These are phyloP conservation scores for Pseudonitzschia pungens DNA, from an alignment of 108 stramenopile genomes.

Conservation along the genomic window DNA sequence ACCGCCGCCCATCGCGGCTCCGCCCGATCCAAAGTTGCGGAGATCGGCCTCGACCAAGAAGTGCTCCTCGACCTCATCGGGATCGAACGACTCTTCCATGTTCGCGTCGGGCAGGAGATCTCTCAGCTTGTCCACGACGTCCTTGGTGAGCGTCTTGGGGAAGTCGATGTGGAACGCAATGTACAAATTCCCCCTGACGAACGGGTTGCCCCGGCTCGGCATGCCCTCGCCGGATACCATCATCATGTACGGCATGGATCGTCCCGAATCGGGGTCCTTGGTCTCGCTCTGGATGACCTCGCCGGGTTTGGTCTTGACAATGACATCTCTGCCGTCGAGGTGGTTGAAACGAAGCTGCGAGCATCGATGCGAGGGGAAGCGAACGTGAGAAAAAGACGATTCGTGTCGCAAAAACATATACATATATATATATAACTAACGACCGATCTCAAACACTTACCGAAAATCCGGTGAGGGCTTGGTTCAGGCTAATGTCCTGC, in stretches of 20 bases:
- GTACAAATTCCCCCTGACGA: constrained; percentile 94
- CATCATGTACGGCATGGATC: constrained; percentile 81
- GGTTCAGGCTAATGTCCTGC: constrained; percentile 89
- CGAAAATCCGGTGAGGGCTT: constrained; percentile 91
- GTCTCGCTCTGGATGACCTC: constrained; percentile 85
- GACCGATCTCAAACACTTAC: too few relatives aligned
- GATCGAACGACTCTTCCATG: constrained; percentile 75
- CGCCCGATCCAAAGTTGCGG: constrained; percentile 90
- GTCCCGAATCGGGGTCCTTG: constrained; percentile 41
- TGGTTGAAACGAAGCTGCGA: constrained; percentile 67
- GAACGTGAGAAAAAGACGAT: neutral
- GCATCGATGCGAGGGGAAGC: neutral
- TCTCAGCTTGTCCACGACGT: constrained; percentile 57
- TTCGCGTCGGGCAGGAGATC: constrained; percentile 71
- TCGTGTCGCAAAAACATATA: constrained; percentile 2
- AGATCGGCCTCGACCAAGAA: constrained; percentile 83
- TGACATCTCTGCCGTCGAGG: constrained; percentile 88
- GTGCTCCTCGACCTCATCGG: constrained; percentile 88
- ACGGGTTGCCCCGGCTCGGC: constrained; percentile 92
- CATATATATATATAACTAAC: too few relatives aligned
- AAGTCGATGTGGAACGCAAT: constrained; percentile 92
- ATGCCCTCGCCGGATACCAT: constrained; percentile 94
- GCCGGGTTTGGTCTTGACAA: constrained; percentile 87
- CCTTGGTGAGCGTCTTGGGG: constrained; percentile 58
- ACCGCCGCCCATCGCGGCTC: constrained; percentile 43